A percentile compares a stretch with the other conserved stretches of the same genome.
These are phyloP conservation scores for Suaeda aralocaspica DNA, from an alignment of 148 eudicot species.

Conservation along the genomic window DNA sequence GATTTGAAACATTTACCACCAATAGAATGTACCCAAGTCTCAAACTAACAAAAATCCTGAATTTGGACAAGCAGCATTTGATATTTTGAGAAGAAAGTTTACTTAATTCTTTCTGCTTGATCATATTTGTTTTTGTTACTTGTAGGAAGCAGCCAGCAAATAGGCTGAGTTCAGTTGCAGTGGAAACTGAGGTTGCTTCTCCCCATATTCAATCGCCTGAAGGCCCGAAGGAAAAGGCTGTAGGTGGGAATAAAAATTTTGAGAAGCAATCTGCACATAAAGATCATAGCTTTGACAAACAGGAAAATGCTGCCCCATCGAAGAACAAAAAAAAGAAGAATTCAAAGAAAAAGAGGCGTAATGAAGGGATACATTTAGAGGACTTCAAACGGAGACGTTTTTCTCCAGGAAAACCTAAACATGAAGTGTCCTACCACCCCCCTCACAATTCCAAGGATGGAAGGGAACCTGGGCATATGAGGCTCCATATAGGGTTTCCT, in stretches of 20 bases:
- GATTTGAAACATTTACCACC: not conserved
- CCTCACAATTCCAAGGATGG: constrained; percentile 17
- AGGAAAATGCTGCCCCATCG: not conserved
- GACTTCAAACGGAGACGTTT: constrained; percentile 16
- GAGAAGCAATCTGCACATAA: constrained; percentile 20
- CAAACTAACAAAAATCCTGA: not conserved
- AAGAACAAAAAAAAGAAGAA: constrained; percentile 14
- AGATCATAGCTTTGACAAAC: constrained; percentile 20
- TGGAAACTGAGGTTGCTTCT: constrained; percentile 17
- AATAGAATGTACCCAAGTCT: not conserved
- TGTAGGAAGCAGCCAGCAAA: constrained; percentile 11
- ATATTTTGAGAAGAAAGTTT: not conserved
- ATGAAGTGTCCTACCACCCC: constrained; percentile 21
- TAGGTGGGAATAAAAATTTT: constrained; percentile 17
- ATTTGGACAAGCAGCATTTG: not conserved
- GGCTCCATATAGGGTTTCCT: not conserved
- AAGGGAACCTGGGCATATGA: not conserved
- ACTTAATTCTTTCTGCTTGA: not conserved
- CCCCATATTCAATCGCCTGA: constrained; percentile 18
- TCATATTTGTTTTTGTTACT: not conserved
- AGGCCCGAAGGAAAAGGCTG: constrained; percentile 19
- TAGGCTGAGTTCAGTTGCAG: constrained; percentile 8
- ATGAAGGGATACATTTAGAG: constrained; percentile 8
- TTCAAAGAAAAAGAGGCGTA: constrained; percentile 25
- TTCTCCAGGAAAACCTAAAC: constrained; percentile 16